These are phyloP conservation scores for Russula sp. DNA, from an alignment of 768 basidiomycete genomes.

Conservation along the genomic window DNA sequence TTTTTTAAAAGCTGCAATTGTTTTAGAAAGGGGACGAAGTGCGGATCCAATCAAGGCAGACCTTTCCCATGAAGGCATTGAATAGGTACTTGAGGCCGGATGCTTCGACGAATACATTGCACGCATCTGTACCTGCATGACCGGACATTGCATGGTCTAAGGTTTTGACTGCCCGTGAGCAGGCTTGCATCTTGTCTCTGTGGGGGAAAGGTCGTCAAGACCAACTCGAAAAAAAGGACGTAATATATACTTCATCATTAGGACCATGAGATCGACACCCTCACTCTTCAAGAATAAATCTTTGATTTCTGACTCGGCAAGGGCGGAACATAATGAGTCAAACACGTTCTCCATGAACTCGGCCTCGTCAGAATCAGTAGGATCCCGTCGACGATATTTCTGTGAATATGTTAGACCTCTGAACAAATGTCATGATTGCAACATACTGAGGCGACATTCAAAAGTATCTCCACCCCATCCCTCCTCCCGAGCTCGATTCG, in stretches of 20 bases:
- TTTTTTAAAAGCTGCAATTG: conserved; percentile 51
- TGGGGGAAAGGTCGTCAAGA: conserved; percentile 20
- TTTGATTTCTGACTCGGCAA: conserved; percentile 79
- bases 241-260: conserved; percentile 85
- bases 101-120: conserved; percentile 84
- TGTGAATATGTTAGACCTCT: conserved; percentile 37
- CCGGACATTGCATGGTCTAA: conserved; percentile 90
- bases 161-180: conserved; percentile 83
- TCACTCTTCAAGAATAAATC: conserved; percentile 81
- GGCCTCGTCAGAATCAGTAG: conserved; percentile 80
- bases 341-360: conserved; percentile 99
- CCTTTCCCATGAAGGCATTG: conserved; percentile 92
- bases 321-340: conserved; percentile 80
- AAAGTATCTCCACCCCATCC: conserved; percentile 72
- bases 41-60: conserved; percentile 36
- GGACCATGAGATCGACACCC: conserved; percentile 95
- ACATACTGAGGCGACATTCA: conserved; percentile 80
- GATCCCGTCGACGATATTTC: conserved; percentile 88
- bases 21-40: conserved; percentile 20
- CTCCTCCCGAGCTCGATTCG: conserved; percentile 64
- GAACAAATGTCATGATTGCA: conserved; percentile 10
- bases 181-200: conserved; percentile 81
- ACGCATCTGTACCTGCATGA: conserved; percentile 59
- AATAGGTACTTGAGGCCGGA: conserved; percentile 89
- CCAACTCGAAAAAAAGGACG: neutral